Evolutionary conservation across 169 alveolate genomes (phyloP).

Genomic region (Cryptosporidium ryanae): DNA sequence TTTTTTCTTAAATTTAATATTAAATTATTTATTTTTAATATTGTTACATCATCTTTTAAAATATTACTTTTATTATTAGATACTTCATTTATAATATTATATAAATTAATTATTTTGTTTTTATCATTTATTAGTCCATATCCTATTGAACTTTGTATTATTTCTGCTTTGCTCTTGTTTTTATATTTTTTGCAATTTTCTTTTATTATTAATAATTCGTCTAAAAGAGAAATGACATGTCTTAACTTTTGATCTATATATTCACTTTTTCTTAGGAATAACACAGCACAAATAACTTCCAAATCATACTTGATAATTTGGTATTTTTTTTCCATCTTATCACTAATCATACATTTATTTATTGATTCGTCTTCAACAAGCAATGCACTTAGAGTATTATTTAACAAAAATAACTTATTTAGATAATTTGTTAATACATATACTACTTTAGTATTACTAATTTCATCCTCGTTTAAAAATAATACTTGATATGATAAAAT

Average conservation of each 20-base stretch:
- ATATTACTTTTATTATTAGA: background rate
- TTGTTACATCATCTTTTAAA: background rate
- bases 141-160: background rate
- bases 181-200: background rate
- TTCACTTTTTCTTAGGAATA: too few relatives aligned
- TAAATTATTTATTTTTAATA: background rate
- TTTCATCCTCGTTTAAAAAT: background rate
- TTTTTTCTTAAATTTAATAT: too few relatives aligned
- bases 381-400: background rate
- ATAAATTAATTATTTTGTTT: background rate
- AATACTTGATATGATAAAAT: background rate
- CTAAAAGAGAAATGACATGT: too few relatives aligned
- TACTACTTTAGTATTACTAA: background rate
- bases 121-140: background rate
- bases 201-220: too few relatives aligned
- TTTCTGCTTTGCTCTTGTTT: background rate
- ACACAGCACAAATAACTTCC: too few relatives aligned
- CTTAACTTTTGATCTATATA: too few relatives aligned
- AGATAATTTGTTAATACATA: background rate
- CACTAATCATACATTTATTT: background rate
- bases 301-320: background rate
- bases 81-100: background rate
- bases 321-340: background rate
- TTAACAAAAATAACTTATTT: too few relatives aligned
- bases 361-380: background rate